Conservation (phyloP, 192 early-diverging fungal species). For the Lobosporangium transversale region DNA sequence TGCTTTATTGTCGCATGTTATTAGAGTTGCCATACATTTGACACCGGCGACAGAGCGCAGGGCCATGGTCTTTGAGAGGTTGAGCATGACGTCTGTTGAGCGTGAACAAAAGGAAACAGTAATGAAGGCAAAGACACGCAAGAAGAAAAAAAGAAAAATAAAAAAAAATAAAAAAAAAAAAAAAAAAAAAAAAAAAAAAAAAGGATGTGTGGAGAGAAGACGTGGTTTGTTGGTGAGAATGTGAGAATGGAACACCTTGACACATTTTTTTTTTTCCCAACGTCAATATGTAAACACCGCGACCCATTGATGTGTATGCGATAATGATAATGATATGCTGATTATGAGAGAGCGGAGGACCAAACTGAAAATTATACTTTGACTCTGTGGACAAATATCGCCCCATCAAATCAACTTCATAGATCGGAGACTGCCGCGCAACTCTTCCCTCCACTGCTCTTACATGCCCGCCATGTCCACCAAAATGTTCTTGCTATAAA, state of each 20-base stretch:
- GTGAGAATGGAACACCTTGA: neutral
- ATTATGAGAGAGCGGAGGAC: no score
- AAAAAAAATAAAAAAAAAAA: neutral
- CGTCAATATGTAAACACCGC: no score
- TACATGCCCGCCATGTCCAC: neutral
- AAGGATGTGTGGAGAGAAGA: neutral
- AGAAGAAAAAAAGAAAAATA: neutral
- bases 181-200: neutral
- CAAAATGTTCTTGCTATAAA: no score
- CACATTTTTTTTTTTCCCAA: no score
- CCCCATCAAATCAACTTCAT: neutral
- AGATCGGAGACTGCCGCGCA: no score
- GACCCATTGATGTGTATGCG: no score
- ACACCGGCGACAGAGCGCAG: conserved; percentile 50
- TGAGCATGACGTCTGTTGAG: conserved; percentile 28
- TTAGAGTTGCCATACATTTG: no score
- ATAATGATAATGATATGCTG: no score
- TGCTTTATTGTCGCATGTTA: no score
- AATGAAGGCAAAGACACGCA: neutral
- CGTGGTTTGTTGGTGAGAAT: neutral
- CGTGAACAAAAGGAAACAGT: neutral
- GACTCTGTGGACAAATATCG: neutral
- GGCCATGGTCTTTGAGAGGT: conserved; percentile 49
- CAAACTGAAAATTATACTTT: no score
- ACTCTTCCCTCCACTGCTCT: neutral